Percentiles rank a stretch among this genome's conserved stretches.
These are phyloP conservation scores for Glycyrrhiza uralensis DNA, from an alignment of 306 rosid species.

Conservation along the genomic window DNA sequence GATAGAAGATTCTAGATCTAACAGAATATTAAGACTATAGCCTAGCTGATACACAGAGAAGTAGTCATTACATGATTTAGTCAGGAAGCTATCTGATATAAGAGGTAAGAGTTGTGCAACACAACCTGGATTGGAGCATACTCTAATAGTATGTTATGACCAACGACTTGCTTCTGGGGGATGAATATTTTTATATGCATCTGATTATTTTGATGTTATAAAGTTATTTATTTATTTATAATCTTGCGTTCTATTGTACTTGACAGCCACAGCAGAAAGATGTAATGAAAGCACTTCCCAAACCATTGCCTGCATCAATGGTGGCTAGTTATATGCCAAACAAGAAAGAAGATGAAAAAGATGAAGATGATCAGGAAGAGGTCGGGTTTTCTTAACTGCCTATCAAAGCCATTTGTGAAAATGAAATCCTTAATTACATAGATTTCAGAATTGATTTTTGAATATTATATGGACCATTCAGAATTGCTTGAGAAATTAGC, in stretches of 20 bases:
- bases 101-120: too few species aligned
- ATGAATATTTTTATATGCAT: not conserved
- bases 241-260: constrained; percentile 6
- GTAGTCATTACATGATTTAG: too few species aligned
- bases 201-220: not conserved
- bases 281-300: constrained; percentile 62
- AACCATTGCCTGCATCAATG: constrained; percentile 57
- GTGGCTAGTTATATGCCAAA: constrained; percentile 34
- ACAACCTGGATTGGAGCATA: too few species aligned
- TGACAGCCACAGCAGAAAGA: constrained; percentile 64
- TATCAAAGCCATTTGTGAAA: constrained; percentile 17
- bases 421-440: constrained; percentile 7
- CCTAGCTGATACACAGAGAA: too few species aligned
- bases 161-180: constrained; percentile 3
- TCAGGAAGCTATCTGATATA: too few species aligned
- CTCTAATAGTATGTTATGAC: not conserved
- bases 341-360: constrained; percentile 52
- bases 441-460: not conserved
- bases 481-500: not conserved
- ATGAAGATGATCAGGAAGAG: constrained; percentile 49
- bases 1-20: too few species aligned
- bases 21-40: too few species aligned
- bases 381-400: constrained; percentile 37
- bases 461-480: too few species aligned
- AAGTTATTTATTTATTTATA: not conserved